Evolutionary conservation across 2,329 filamentous ascomycete genomes (phyloP).

Genomic region (Beauveria australis): DNA sequence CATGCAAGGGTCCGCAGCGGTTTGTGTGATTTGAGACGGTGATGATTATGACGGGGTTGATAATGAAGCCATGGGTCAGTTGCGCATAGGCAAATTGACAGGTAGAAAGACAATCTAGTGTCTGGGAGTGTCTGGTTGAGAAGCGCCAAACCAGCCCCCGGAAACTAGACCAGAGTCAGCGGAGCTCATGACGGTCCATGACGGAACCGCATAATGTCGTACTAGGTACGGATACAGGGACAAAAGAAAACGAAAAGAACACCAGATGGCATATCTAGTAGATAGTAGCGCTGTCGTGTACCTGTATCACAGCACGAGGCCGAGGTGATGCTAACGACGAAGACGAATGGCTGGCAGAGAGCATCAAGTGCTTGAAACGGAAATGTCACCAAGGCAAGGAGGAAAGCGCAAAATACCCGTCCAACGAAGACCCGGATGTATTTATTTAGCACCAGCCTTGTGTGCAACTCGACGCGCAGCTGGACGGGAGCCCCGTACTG

Average conservation of each 20-base stretch:
- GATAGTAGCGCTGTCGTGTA: too few species aligned
- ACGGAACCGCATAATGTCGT: background rate
- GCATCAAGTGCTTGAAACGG: background rate
- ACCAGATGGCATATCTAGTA: background rate
- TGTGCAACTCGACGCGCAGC: background rate
- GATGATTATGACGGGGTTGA: too few species aligned
- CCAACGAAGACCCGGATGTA: too few species aligned
- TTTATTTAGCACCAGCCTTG: too few species aligned
- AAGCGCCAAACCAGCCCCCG: background rate
- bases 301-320: too few species aligned
- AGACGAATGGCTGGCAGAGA: background rate
- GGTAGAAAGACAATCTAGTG: too few species aligned
- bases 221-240: background rate
- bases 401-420: background rate
- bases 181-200: background rate
- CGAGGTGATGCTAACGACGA: background rate
- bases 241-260: background rate
- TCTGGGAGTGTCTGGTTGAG: background rate
- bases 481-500: background rate
- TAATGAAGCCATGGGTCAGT: too few species aligned
- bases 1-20: conserved; percentile 6
- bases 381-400: background rate
- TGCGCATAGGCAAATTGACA: too few species aligned
- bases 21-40: background rate
- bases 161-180: background rate